phyloP scores from a whole-genome alignment of 805 yeast species.

The Barnettozyma sp. region DNA sequence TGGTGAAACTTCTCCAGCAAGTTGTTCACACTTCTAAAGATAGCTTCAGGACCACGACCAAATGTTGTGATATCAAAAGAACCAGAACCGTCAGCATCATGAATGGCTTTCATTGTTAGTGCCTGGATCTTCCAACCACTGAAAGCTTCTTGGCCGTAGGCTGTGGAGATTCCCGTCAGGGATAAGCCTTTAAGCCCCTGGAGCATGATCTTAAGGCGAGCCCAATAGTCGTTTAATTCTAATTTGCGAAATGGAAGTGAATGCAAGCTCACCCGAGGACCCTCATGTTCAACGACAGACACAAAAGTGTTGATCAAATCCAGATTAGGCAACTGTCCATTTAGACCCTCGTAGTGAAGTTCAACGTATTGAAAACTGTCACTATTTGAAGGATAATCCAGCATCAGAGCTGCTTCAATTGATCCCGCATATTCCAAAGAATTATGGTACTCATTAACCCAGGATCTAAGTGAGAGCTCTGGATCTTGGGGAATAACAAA shows the following conservation, averaged over 20 bases:
- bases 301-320: constrained; percentile 82
- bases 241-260: constrained; percentile 42
- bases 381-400: constrained; percentile 62
- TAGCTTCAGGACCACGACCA: constrained; percentile 85
- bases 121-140: constrained; percentile 97
- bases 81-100: constrained; percentile 31
- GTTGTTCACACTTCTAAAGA: constrained; percentile 84
- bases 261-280: constrained; percentile 62
- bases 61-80: constrained; percentile 78
- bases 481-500: constrained; percentile 76
- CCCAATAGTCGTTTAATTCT: constrained; percentile 39
- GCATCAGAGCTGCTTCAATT: constrained; percentile 80
- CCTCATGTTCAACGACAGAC: constrained; percentile 69
- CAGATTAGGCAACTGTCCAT: constrained; percentile 93
- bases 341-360: constrained; percentile 76
- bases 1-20: constrained; percentile 94
- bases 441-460: constrained; percentile 94
- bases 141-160: constrained; percentile 81
- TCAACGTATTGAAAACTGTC: constrained; percentile 75
- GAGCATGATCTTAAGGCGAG: constrained; percentile 52
- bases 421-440: constrained; percentile 89
- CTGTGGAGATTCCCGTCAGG: constrained; percentile 56
- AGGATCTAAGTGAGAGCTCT: constrained; percentile 59
- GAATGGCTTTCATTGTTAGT: constrained; percentile 61
- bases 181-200: constrained; percentile 66